Evolutionary conservation across 2,329 filamentous ascomycete genomes (phyloP).

Genomic region (Calonectria multiphialidica): DNA sequence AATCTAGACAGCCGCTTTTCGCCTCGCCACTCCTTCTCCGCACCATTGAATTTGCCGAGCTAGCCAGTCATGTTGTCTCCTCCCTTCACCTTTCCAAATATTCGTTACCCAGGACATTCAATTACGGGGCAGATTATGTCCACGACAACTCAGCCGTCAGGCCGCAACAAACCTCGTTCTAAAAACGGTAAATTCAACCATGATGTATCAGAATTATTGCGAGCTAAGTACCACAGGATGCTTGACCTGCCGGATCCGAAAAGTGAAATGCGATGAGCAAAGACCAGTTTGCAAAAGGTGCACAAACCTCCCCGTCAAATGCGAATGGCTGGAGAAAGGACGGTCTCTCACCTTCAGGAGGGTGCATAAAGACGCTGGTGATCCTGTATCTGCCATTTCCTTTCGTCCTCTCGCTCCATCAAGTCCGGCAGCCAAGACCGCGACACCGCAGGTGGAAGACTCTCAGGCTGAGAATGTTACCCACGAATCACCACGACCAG

Average conservation of each 20-base stretch:
- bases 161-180: conserved; percentile 32
- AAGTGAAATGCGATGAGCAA: conserved; percentile 39
- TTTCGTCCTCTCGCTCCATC: conserved; percentile 9
- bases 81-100: not conserved
- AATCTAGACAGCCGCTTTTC: not conserved
- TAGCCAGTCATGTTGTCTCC: conserved; percentile 3
- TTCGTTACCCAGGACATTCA: too few relatives aligned
- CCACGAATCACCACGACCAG: not conserved
- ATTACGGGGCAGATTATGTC: too few relatives aligned
- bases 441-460: not conserved
- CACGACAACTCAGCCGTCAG: conserved; percentile 7
- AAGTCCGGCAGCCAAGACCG: too few relatives aligned
- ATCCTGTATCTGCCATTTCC: not conserved
- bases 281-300: conserved; percentile 34
- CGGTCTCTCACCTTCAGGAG: conserved; percentile 24
- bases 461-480: not conserved
- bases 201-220: not conserved
- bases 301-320: conserved; percentile 30
- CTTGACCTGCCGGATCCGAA: conserved; percentile 38
- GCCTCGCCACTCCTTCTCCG: not conserved
- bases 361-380: not conserved
- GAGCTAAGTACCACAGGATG: conserved; percentile 20
- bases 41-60: conserved; percentile 10
- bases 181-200: conserved; percentile 33
- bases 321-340: conserved; percentile 36